Evolutionary conservation across 768 basidiomycete genomes (phyloP).

Genomic region (Naganishia onofrii): DNA sequence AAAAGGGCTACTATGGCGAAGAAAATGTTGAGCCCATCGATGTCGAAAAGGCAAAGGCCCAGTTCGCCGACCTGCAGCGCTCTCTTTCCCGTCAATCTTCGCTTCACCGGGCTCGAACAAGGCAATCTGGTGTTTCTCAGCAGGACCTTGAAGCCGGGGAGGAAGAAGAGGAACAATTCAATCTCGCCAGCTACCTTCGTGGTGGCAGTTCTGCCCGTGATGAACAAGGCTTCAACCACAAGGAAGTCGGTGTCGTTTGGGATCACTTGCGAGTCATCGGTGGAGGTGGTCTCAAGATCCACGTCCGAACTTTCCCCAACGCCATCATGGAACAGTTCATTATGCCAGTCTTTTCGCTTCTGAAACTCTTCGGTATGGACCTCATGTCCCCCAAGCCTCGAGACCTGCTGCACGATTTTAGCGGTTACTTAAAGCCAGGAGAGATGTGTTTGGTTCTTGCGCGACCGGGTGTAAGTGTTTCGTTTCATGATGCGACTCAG

Average conservation of each 20-base stretch:
- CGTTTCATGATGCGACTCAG: not conserved
- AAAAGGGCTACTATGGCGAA: conserved; percentile 23
- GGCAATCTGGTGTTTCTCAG: conserved; percentile 21
- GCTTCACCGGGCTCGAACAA: conserved; percentile 27
- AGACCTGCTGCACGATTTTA: conserved; percentile 60
- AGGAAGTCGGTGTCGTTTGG: conserved; percentile 51
- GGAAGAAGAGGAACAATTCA: conserved; percentile 25
- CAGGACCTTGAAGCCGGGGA: conserved; percentile 22
- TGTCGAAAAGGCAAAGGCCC: conserved; percentile 29
- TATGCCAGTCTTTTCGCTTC: conserved; percentile 61
- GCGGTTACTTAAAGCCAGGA: conserved; percentile 62
- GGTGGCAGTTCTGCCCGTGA: conserved; percentile 39
- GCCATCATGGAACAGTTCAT: conserved; percentile 57
- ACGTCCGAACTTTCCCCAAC: conserved; percentile 53
- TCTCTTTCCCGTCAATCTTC: conserved; percentile 27
- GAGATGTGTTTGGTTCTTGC: conserved; percentile 76
- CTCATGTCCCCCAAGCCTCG: conserved; percentile 60
- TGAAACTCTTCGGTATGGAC: conserved; percentile 58
- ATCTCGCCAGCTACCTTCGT: conserved; percentile 45
- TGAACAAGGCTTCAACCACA: conserved; percentile 53
- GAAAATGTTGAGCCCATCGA: conserved; percentile 22
- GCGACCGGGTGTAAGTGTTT: conserved; percentile 61
- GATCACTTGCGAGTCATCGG: conserved; percentile 50
- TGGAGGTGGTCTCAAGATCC: conserved; percentile 53
- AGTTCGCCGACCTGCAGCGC: conserved; percentile 29